Evolutionary conservation across 139 green algal species (phyloP).

Genomic region (Coelastrella sp.): DNA sequence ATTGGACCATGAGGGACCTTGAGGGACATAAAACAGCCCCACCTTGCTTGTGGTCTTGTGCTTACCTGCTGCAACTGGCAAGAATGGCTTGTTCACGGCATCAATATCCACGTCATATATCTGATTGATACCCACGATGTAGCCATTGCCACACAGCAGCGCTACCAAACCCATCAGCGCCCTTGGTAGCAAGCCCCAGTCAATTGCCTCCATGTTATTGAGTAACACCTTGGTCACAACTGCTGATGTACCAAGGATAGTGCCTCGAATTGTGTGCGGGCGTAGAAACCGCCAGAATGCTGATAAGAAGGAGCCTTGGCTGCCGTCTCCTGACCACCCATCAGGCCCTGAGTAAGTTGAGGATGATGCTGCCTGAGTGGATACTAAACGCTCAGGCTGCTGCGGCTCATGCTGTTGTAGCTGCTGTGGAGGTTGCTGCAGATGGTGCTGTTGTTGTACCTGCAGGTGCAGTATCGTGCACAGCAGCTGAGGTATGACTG

Average conservation of each 20-base stretch:
- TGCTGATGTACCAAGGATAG: conserved; percentile 88
- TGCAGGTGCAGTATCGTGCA: conserved; percentile 9
- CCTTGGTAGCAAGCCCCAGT: conserved; percentile 90
- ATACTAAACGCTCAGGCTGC: not conserved
- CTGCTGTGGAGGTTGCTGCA: conserved; percentile 4
- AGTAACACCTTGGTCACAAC: conserved; percentile 81
- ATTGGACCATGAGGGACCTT: too few species aligned
- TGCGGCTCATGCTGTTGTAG: conserved; percentile 12
- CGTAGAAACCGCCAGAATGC: conserved; percentile 99
- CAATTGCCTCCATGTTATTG: conserved; percentile 80
- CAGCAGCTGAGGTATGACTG: too few species aligned
- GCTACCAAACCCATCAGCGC: conserved; percentile 90
- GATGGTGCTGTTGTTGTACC: conserved; percentile 42
- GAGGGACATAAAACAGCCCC: not conserved
- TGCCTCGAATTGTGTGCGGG: conserved; percentile 95
- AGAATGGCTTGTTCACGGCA: conserved; percentile 98
- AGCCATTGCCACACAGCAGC: conserved; percentile 97
- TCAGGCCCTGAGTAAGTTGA: conserved; percentile 32
- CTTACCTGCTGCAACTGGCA: conserved; percentile 93
- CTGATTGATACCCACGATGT: conserved; percentile 99
- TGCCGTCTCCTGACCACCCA: not conserved
- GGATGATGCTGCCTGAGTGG: not conserved
- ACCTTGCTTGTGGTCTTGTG: not conserved
- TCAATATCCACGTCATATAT: conserved; percentile 98
- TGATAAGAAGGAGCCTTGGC: conserved; percentile 65